Percentiles rank a stretch among this genome's conserved stretches.
Evolutionary conservation across 1,284 basidiomycete genomes (phyloP).

Genomic region (Taiwanofungus camphoratus): DNA sequence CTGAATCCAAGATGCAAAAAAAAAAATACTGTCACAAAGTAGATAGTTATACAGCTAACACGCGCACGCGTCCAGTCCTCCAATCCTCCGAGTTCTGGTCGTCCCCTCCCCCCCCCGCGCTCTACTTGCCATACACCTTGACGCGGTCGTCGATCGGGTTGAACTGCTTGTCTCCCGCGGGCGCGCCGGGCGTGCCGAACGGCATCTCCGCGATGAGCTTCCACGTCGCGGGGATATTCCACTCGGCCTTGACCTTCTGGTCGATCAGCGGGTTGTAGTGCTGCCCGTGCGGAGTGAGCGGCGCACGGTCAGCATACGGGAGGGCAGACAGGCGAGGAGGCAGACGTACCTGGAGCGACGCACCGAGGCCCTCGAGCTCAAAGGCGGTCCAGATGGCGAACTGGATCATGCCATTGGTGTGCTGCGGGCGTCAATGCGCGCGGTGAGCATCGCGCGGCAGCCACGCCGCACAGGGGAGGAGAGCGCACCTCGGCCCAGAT

Average conservation of each 20-base stretch:
- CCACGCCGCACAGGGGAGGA: too few species aligned
- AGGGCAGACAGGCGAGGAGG: not conserved
- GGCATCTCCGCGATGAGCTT: slow-evolving; percentile 20
- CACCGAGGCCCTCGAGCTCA: slow-evolving; percentile 22
- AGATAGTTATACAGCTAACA: too few species aligned
- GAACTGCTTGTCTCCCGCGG: slow-evolving; percentile 19
- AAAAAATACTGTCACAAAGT: too few species aligned
- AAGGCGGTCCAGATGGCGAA: slow-evolving; percentile 23
- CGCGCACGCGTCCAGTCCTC: too few species aligned
- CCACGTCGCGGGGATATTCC: slow-evolving; percentile 21
- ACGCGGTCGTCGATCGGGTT: slow-evolving; percentile 21
- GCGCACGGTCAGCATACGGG: not conserved
- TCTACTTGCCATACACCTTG: slow-evolving; percentile 20
- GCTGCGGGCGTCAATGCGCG: not conserved
- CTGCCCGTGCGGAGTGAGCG: too few species aligned
- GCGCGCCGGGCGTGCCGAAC: slow-evolving; percentile 19
- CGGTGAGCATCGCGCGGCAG: not conserved
- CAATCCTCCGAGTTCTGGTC: too few species aligned
- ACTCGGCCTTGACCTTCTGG: slow-evolving; percentile 17
- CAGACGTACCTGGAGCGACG: slow-evolving; percentile 14
- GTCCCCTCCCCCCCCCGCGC: too few species aligned
- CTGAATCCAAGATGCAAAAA: too few species aligned
- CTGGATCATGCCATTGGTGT: slow-evolving; percentile 16
- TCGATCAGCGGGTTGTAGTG: slow-evolving; percentile 25
- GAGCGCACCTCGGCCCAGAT: slow-evolving; percentile 19